Evolutionary conservation across 192 early-diverging fungal species (phyloP).

Genomic region (Piromyces finnis): DNA sequence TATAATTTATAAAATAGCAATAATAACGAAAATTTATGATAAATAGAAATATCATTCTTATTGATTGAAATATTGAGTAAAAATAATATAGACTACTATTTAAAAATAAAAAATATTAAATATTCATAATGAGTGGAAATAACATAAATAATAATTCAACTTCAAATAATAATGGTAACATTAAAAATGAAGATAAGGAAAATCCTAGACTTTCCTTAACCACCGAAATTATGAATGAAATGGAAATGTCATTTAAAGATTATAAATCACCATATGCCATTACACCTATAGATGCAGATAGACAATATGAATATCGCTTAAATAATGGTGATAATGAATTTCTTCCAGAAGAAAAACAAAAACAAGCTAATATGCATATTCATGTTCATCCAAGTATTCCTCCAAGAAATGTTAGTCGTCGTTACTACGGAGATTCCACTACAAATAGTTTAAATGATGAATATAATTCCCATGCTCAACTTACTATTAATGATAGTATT

Average conservation of each 20-base stretch:
- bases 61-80: too few relatives aligned
- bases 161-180: too few relatives aligned
- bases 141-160: too few relatives aligned
- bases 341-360: not conserved
- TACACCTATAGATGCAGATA: not conserved
- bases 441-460: not conserved
- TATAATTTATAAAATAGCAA: too few relatives aligned
- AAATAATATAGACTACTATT: too few relatives aligned
- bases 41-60: too few relatives aligned
- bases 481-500: not conserved
- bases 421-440: not conserved
- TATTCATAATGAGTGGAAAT: too few relatives aligned
- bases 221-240: not conserved
- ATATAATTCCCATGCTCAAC: not conserved
- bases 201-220: not conserved
- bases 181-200: not conserved
- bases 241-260: not conserved
- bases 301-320: not conserved
- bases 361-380: not conserved
- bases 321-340: not conserved
- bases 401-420: not conserved
- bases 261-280: not conserved
- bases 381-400: not conserved
- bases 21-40: too few relatives aligned
- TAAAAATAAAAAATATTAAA: too few relatives aligned